These are phyloP conservation scores for Alternaria arbusti DNA, from an alignment of 2,329 filamentous ascomycete species.

Conservation along the genomic window DNA sequence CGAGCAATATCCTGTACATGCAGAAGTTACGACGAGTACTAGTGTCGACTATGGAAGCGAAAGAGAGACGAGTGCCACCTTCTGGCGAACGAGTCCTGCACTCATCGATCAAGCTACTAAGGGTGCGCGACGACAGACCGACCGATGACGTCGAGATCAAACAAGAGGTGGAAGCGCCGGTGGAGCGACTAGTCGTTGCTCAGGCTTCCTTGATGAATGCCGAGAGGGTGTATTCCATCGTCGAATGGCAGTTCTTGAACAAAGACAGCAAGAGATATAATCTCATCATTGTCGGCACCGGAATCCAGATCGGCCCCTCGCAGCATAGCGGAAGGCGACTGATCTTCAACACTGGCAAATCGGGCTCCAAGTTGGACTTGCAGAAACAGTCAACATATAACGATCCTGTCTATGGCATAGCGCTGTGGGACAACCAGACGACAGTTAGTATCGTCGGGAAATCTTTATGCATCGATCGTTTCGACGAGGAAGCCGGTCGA, in stretches of 20 bases:
- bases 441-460: conserved; percentile 37
- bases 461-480: conserved; percentile 38
- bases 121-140: conserved; percentile 26
- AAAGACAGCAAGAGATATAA: conserved; percentile 63
- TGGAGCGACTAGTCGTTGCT: conserved; percentile 53
- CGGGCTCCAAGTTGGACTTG: conserved; percentile 58
- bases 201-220: conserved; percentile 63
- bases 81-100: conserved; percentile 46
- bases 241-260: conserved; percentile 68
- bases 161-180: conserved; percentile 30
- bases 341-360: conserved; percentile 36
- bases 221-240: conserved; percentile 66
- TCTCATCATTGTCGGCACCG: conserved; percentile 67
- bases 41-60: conserved; percentile 52
- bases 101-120: conserved; percentile 42
- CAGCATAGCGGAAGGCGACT: conserved; percentile 38
- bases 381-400: conserved; percentile 48
- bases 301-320: conserved; percentile 21
- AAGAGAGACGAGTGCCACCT: conserved; percentile 38
- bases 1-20: conserved; percentile 53
- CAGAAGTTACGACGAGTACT: conserved; percentile 55
- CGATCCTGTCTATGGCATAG: conserved; percentile 42
- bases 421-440: conserved; percentile 30
- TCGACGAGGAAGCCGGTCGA: conserved; percentile 36
- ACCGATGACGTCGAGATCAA: conserved; percentile 28